Percentiles rank a stretch among this genome's conserved stretches.
These are phyloP conservation scores for Patellifolia procumbens DNA, from an alignment of 179 eudicot species.

Conservation along the genomic window DNA sequence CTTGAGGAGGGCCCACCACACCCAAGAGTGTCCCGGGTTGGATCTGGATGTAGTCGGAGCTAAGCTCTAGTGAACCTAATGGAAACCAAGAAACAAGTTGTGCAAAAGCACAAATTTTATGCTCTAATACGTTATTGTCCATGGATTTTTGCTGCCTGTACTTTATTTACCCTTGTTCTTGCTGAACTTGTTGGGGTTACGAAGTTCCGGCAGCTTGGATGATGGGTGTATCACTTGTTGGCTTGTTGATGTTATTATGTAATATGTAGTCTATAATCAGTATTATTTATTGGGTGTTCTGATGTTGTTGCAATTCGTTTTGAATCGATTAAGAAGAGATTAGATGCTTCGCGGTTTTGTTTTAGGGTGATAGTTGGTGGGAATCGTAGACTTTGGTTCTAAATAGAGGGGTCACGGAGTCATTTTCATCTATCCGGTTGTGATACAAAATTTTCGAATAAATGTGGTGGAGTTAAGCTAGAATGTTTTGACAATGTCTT, in stretches of 20 bases:
- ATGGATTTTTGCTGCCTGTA: not conserved
- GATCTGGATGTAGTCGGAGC: too few relatives aligned
- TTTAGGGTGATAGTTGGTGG: not conserved
- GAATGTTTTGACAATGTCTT: not conserved
- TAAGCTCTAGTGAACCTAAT: too few relatives aligned
- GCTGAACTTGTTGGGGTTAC: not conserved
- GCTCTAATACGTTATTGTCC: not conserved
- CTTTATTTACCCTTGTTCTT: not conserved
- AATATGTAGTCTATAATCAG: too few relatives aligned
- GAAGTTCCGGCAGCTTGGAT: not conserved
- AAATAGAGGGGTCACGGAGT: too few relatives aligned
- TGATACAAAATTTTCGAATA: too few relatives aligned
- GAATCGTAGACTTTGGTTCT: not conserved
- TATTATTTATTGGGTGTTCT: not conserved
- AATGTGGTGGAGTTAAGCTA: not conserved
- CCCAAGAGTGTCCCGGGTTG: too few relatives aligned
- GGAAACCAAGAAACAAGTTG: too few relatives aligned
- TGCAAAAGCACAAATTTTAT: not conserved
- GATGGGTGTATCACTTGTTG: not conserved
- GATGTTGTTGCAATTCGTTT: slow-evolving; percentile 1
- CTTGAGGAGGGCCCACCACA: too few relatives aligned
- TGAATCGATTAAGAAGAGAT: not conserved
- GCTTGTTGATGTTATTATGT: too few relatives aligned
- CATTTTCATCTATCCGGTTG: too few relatives aligned
- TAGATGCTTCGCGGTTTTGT: not conserved